Conservation (phyloP, 305 asterid genomes). For the Fraxinus ornus region DNA sequence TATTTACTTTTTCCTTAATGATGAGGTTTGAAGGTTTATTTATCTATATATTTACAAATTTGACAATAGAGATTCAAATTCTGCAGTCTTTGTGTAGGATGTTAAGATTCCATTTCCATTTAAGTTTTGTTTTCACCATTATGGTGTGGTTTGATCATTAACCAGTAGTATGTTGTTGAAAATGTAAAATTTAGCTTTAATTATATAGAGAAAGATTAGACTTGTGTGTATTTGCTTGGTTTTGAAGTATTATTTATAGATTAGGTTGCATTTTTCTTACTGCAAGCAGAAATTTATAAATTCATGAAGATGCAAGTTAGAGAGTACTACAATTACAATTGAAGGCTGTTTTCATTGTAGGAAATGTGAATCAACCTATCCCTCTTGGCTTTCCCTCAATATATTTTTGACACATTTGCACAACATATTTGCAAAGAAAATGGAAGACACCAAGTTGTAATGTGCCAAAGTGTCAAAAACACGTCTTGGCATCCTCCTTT, state of each 20-base stretch:
- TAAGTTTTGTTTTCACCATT: neutral
- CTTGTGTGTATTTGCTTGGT: neutral
- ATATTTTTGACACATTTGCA: constrained; percentile 4
- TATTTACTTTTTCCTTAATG: neutral
- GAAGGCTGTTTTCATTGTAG: neutral
- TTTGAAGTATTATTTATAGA: neutral
- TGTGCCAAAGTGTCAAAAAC: neutral
- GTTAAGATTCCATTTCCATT: constrained; percentile 1
- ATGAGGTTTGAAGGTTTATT: constrained; percentile 14
- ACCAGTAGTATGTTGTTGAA: neutral
- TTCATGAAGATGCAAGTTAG: too few species aligned
- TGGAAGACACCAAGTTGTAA: neutral
- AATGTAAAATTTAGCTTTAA: neutral
- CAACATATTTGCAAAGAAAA: neutral
- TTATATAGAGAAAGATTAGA: neutral
- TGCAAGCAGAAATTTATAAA: neutral
- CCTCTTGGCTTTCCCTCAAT: neutral
- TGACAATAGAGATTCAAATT: constrained; percentile 21
- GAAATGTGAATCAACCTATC: neutral
- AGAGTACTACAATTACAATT: neutral
- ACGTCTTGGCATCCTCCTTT: neutral
- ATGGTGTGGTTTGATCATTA: neutral
- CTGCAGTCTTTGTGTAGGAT: constrained; percentile 22
- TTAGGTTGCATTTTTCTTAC: neutral
- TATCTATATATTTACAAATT: constrained; percentile 3